Evolutionary conservation across 208 protist species (phyloP).

Genomic region (Entamoeba moshkovskii): DNA sequence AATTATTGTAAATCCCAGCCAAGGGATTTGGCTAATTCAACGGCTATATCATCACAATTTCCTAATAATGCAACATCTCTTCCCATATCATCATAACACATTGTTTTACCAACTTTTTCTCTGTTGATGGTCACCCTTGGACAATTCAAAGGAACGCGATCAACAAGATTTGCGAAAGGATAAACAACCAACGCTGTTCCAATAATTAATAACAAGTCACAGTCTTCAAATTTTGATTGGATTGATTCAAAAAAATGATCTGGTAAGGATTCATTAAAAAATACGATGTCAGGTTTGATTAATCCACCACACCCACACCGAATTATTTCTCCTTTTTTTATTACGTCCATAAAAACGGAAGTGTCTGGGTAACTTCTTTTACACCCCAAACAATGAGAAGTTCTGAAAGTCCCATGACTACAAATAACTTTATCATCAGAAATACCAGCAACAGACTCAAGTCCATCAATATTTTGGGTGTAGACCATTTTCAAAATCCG

Average conservation of each 20-base stretch:
- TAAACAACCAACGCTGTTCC: not conserved
- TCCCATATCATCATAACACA: not conserved
- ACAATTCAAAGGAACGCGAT: not conserved
- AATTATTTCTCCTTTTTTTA: not conserved
- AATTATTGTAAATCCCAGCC: not conserved
- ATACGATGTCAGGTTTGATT: conserved; percentile 46
- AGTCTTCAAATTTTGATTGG: not conserved
- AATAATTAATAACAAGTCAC: not conserved
- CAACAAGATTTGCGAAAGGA: not conserved
- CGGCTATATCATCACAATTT: not conserved
- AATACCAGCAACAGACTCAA: conserved; percentile 32
- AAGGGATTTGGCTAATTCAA: not conserved
- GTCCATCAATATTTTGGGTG: conserved; percentile 43
- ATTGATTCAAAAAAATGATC: not conserved
- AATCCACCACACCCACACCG: conserved; percentile 8
- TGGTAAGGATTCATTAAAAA: conserved; percentile 46
- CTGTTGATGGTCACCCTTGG: not conserved
- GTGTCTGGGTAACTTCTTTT: not conserved
- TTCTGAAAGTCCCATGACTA: conserved; percentile 27
- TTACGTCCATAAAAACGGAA: not conserved
- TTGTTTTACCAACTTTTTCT: not conserved
- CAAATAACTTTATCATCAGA: conserved; percentile 21
- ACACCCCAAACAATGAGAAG: conserved; percentile 10
- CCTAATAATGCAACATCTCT: not conserved
- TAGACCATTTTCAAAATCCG: conserved; percentile 19